Evolutionary conservation across 306 rosid species (phyloP).

Genomic region (Aeschynomene evenia): DNA sequence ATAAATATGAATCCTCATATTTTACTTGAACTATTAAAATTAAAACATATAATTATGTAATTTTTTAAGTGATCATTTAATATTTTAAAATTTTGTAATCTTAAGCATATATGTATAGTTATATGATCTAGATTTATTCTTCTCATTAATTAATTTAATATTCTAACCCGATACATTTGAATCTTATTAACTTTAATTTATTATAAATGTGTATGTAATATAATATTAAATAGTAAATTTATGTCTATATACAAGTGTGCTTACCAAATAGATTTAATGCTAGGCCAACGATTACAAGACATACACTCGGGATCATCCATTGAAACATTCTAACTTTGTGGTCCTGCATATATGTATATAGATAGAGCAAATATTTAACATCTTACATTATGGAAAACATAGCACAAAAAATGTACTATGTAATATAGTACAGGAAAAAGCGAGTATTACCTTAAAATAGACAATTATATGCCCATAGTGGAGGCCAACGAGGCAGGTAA

Average conservation of each 20-base stretch:
- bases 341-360: conserved; percentile 49
- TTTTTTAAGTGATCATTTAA: too few species aligned
- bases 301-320: conserved; percentile 68
- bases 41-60: too few species aligned
- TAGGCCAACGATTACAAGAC: conserved; percentile 60
- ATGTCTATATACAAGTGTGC: neutral
- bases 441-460: conserved; percentile 65
- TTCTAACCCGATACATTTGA: too few species aligned
- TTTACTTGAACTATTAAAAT: too few species aligned
- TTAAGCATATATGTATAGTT: too few species aligned
- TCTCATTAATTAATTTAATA: too few species aligned
- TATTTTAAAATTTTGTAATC: too few species aligned
- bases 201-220: too few species aligned
- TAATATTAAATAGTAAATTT: neutral
- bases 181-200: too few species aligned
- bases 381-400: neutral
- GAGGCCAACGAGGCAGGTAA: conserved; percentile 91
- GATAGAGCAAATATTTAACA: neutral
- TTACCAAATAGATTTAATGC: conserved; percentile 65
- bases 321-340: conserved; percentile 67
- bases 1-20: too few species aligned
- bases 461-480: conserved; percentile 90
- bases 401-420: neutral
- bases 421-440: neutral
- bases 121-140: too few species aligned